These are phyloP conservation scores for Echites panduratus DNA, from an alignment of 257 asterid species.

Conservation along the genomic window DNA sequence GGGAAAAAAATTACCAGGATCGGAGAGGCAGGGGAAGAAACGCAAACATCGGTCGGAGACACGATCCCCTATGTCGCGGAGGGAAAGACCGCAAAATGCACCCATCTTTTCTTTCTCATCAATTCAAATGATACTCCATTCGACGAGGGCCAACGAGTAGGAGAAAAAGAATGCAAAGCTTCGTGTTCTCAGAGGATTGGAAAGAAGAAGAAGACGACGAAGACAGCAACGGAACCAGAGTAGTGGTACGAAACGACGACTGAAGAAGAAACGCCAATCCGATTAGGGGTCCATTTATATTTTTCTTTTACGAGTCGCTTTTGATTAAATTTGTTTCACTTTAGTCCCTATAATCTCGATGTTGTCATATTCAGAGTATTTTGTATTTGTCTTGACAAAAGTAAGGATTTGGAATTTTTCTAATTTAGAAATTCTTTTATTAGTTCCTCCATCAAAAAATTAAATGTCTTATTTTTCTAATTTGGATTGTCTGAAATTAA, in stretches of 20 bases:
- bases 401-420: no score
- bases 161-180: background rate
- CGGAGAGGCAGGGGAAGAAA: slow-evolving; percentile 78
- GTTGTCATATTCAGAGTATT: background rate
- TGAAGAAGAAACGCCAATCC: background rate
- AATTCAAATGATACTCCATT: slow-evolving; percentile 18
- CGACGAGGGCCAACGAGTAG: background rate
- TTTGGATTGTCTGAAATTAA: no score
- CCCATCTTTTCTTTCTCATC: slow-evolving; percentile 49
- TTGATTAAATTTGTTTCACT: background rate
- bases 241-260: background rate
- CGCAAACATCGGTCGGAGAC: slow-evolving; percentile 65
- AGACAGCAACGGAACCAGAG: background rate
- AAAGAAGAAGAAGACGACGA: slow-evolving; percentile 4
- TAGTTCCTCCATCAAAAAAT: no score
- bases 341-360: background rate
- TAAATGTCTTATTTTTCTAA: no score
- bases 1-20: slow-evolving; percentile 50
- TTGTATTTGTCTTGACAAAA: no score
- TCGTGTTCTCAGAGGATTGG: background rate
- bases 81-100: slow-evolving; percentile 42
- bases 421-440: no score
- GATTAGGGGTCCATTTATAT: background rate
- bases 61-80: slow-evolving; percentile 55
- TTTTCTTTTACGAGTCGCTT: background rate